Evolutionary conservation across 441 rosid genomes (phyloP).

Genomic region (Euphorbia corollata): DNA sequence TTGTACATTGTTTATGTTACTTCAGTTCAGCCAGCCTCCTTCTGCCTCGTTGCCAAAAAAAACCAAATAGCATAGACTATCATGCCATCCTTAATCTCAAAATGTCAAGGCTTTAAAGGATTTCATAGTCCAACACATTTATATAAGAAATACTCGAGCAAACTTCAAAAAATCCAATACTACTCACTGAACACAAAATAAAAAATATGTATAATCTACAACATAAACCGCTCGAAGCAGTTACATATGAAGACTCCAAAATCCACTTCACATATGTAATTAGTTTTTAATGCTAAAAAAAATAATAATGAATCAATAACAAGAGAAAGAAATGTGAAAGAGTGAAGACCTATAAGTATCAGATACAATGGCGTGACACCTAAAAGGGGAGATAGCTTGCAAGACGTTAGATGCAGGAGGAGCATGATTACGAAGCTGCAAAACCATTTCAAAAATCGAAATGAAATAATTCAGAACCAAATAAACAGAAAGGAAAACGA

Average conservation of each 20-base stretch:
- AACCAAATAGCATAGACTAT: background rate
- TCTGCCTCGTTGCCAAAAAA: background rate
- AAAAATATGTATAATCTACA: background rate
- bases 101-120: background rate
- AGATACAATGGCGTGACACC: constrained; percentile 36
- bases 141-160: background rate
- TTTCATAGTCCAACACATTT: background rate
- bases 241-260: background rate
- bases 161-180: background rate
- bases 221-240: background rate
- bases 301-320: background rate
- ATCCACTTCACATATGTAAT: background rate
- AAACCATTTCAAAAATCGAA: background rate
- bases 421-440: constrained; percentile 34
- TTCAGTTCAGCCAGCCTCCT: background rate
- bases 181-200: background rate
- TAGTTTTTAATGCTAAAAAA: background rate
- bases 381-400: constrained; percentile 33
- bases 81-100: background rate
- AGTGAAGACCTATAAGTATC: constrained; percentile 38
- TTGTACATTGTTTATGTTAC: background rate
- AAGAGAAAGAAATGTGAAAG: background rate
- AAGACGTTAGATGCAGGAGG: constrained; percentile 17
- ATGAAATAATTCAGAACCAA: background rate
- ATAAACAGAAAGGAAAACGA: background rate